Evolutionary conservation across 306 rosid genomes (phyloP).

Genomic region (Potentilla sterilis): DNA sequence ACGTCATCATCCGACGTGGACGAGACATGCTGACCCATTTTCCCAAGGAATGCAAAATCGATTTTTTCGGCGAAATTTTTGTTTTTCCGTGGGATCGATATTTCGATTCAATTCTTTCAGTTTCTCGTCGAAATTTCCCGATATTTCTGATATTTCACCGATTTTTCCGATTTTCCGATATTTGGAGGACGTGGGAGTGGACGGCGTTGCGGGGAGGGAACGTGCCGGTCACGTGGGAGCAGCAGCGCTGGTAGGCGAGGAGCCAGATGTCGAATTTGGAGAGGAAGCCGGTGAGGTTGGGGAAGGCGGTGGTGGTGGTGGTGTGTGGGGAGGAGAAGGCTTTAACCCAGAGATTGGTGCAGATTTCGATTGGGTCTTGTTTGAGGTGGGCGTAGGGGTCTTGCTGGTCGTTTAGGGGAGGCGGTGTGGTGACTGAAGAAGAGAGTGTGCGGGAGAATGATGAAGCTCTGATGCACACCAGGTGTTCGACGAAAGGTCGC

Average conservation of each 20-base stretch:
- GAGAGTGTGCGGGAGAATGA: constrained; percentile 29
- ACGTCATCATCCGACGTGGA: no score
- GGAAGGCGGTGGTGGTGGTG: constrained; percentile 44
- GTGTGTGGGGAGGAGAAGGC: constrained; percentile 69
- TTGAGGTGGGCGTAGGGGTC: constrained; percentile 77
- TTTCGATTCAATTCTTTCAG: no score
- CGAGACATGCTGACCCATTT: no score
- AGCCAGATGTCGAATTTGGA: constrained; percentile 94
- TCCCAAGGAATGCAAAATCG: no score
- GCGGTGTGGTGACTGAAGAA: constrained; percentile 20
- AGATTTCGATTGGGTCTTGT: constrained; percentile 75
- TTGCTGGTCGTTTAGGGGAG: constrained; percentile 24
- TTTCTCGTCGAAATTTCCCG: no score
- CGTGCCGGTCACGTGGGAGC: constrained; percentile 73
- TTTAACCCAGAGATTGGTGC: constrained; percentile 75
- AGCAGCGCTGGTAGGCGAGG: constrained; percentile 78
- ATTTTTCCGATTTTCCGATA: no score
- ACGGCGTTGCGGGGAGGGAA: constrained; percentile 95
- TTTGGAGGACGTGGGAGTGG: constrained; percentile 49
- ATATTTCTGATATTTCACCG: no score
- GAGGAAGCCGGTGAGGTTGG: constrained; percentile 83
- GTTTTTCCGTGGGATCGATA: no score
- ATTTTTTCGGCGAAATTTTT: no score
- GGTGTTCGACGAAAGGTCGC: neutral
- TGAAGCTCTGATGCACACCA: constrained; percentile 3